These are phyloP conservation scores for Pyronema domesticum DNA, from an alignment of 495 filamentous ascomycete species.

Conservation along the genomic window DNA sequence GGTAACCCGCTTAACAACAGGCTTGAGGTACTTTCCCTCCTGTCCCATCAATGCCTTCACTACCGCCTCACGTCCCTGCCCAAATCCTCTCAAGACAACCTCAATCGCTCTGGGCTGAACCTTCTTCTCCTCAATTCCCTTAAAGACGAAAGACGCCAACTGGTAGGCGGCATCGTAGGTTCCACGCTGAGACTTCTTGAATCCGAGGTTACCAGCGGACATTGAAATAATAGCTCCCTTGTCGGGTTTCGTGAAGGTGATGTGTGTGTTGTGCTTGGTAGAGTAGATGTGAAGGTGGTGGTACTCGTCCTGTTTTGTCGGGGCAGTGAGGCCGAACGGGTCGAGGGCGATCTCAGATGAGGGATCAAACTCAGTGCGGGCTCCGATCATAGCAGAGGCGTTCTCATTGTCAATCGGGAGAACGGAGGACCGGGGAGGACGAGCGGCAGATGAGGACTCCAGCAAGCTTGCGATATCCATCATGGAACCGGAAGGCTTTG, in stretches of 20 bases:
- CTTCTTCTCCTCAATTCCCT: conserved; percentile 46
- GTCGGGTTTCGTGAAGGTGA: conserved; percentile 70
- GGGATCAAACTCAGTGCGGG: background rate
- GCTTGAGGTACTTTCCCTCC: conserved; percentile 57
- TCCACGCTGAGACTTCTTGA: conserved; percentile 57
- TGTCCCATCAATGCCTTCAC: conserved; percentile 71
- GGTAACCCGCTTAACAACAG: conserved; percentile 52
- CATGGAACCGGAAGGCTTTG: background rate
- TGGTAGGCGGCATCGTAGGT: conserved; percentile 91
- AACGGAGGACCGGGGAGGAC: background rate
- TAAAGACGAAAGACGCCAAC: conserved; percentile 58
- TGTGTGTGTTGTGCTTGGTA: conserved; percentile 80
- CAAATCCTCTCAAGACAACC: conserved; percentile 66
- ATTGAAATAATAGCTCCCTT: conserved; percentile 57
- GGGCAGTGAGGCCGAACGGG: conserved; percentile 3
- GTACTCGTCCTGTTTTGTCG: conserved; percentile 24
- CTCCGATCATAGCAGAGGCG: too few relatives aligned
- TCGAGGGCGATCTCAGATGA: background rate
- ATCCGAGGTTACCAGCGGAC: conserved; percentile 67
- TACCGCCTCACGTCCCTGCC: conserved; percentile 67
- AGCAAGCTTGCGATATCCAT: background rate
- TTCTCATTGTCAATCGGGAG: background rate
- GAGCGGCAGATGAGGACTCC: background rate
- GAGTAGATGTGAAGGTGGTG: conserved; percentile 77
- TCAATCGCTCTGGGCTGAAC: conserved; percentile 38